These are phyloP conservation scores for Verticillium albo-atrum DNA, from an alignment of 2,329 filamentous ascomycete species.

Conservation along the genomic window DNA sequence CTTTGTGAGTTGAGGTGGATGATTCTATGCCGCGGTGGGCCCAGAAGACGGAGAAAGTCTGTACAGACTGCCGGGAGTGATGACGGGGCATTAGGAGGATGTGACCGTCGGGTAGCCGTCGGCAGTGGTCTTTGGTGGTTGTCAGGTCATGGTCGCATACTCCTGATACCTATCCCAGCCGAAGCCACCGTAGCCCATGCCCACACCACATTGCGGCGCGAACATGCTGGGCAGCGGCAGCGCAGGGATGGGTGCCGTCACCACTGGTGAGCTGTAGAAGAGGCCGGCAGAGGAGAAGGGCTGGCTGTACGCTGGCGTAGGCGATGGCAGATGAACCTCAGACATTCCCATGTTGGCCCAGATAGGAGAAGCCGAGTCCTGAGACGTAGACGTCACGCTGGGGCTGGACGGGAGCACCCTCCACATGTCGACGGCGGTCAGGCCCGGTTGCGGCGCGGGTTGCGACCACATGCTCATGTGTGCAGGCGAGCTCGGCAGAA, in stretches of 20 bases:
- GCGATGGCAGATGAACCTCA: conserved; percentile 71
- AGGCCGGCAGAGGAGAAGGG: conserved; percentile 68
- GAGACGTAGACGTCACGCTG: conserved; percentile 65
- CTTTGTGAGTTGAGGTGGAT: conserved; percentile 17
- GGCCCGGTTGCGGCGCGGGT: conserved; percentile 55
- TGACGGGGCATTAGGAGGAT: conserved; percentile 20
- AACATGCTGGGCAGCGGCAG: conserved; percentile 85
- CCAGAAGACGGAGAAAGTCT: conserved; percentile 6
- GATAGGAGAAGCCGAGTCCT: conserved; percentile 66
- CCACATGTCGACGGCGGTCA: conserved; percentile 80
- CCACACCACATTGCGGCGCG: conserved; percentile 77
- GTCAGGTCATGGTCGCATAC: conserved; percentile 84
- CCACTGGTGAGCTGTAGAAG: conserved; percentile 77
- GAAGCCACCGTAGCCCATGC: conserved; percentile 70
- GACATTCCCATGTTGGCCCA: conserved; percentile 77
- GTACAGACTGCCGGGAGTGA: conserved; percentile 38
- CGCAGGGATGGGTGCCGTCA: conserved; percentile 67
- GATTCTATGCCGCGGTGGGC: conserved; percentile 18
- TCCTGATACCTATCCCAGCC: conserved; percentile 85
- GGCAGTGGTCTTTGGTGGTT: conserved; percentile 47
- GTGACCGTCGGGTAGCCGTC: conserved; percentile 32
- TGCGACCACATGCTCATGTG: conserved; percentile 70
- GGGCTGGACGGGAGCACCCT: conserved; percentile 87
- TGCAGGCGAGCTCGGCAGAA: conserved; percentile 77
- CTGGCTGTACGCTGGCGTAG: conserved; percentile 74